These are phyloP conservation scores for Perkinsus marinus DNA, from an alignment of 169 alveolate genomes.

Conservation along the genomic window DNA sequence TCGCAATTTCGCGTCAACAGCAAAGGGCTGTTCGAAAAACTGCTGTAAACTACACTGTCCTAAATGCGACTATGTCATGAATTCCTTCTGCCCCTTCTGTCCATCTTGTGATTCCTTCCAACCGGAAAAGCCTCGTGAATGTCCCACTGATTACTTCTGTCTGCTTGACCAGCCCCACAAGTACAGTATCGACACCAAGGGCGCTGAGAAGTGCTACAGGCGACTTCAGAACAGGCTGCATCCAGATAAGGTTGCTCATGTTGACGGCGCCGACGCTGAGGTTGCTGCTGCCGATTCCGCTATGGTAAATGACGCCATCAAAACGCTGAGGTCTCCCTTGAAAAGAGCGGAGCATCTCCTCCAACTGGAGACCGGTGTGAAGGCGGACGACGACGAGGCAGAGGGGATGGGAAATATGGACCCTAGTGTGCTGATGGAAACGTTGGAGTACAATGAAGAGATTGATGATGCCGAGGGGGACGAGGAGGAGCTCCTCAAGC, in stretches of 20 bases:
- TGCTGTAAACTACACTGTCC: neutral
- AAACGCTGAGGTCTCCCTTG: neutral
- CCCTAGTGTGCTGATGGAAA: neutral
- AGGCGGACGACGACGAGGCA: neutral
- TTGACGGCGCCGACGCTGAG: neutral
- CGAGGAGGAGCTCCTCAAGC: neutral
- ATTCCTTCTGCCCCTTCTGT: neutral
- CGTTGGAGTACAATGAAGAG: neutral
- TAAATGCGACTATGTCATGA: neutral
- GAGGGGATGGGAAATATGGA: neutral
- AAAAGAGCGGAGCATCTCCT: neutral
- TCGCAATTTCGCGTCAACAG: neutral
- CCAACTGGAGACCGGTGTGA: neutral
- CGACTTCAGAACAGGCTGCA: neutral
- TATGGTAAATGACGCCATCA: neutral
- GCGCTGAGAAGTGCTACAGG: neutral
- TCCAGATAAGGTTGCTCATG: neutral
- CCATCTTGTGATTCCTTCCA: neutral
- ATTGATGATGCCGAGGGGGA: neutral
- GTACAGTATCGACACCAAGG: neutral
- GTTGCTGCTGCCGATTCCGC: neutral
- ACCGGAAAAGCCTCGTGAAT: neutral
- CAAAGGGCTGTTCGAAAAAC: neutral
- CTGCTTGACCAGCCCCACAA: neutral
- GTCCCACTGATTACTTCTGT: neutral